Conservation (phyloP, 2,329 filamentous ascomycete genomes). For the Epichloe elymi region DNA sequence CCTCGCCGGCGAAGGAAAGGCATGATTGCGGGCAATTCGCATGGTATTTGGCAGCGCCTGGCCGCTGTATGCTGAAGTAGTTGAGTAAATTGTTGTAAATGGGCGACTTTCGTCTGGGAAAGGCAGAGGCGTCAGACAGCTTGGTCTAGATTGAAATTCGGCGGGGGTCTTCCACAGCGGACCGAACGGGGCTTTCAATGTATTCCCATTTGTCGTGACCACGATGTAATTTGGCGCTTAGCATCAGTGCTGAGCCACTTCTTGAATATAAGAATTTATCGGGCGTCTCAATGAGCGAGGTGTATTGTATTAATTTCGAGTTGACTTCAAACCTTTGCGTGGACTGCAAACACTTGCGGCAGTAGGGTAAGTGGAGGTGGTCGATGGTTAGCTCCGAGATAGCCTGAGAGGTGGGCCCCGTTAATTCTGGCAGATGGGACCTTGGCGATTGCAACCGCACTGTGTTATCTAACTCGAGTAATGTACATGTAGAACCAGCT, state of each 20-base stretch:
- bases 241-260: too few relatives aligned
- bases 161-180: not conserved
- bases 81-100: not conserved
- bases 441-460: too few relatives aligned
- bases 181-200: not conserved
- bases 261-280: not conserved
- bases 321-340: not conserved
- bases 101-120: not conserved
- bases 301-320: not conserved
- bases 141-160: not conserved
- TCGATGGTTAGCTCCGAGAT: not conserved
- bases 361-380: not conserved
- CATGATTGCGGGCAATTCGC: conserved; percentile 32
- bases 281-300: not conserved
- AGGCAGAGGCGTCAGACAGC: not conserved
- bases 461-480: too few relatives aligned
- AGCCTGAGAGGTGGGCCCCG: not conserved
- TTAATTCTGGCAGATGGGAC: not conserved
- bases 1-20: conserved; percentile 49
- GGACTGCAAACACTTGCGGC: not conserved
- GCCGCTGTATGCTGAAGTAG: not conserved
- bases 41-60: conserved; percentile 20
- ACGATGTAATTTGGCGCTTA: not conserved
- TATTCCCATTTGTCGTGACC: not conserved
- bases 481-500: too few relatives aligned